These are phyloP conservation scores for Trichoderma guizhouense DNA, from an alignment of 2,329 filamentous ascomycete species.

Conservation along the genomic window DNA sequence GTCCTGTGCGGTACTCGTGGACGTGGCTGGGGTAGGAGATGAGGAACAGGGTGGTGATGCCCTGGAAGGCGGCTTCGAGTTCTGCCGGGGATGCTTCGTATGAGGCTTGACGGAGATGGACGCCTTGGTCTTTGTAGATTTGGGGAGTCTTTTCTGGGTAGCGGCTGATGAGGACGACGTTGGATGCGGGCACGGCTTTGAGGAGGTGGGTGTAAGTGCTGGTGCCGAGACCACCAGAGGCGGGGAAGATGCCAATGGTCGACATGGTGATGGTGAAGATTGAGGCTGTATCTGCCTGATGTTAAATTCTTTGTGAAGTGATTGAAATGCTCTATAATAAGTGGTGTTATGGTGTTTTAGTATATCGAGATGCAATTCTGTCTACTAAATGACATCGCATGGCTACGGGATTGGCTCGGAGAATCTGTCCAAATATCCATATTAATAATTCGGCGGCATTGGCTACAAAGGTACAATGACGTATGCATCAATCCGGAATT, in stretches of 20 bases:
- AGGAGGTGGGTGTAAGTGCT: constrained; percentile 15
- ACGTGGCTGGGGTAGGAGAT: constrained; percentile 9
- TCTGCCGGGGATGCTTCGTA: background rate
- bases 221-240: constrained; percentile 10
- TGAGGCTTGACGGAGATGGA: background rate
- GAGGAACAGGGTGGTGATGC: background rate
- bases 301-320: background rate
- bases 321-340: background rate
- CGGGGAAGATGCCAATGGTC: constrained; percentile 8
- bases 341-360: background rate
- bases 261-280: background rate
- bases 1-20: background rate
- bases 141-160: constrained; percentile 1
- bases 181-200: background rate
- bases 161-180: constrained; percentile 4
- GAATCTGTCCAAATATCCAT: background rate
- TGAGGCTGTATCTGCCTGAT: background rate
- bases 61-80: constrained; percentile 1
- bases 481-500: background rate
- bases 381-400: background rate
- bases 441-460: background rate
- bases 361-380: background rate
- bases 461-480: constrained; percentile 1
- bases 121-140: background rate
- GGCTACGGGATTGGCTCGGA: background rate